Conservation (phyloP, 2,329 filamentous ascomycete genomes). For the Phyllosticta citriasiana region DNA sequence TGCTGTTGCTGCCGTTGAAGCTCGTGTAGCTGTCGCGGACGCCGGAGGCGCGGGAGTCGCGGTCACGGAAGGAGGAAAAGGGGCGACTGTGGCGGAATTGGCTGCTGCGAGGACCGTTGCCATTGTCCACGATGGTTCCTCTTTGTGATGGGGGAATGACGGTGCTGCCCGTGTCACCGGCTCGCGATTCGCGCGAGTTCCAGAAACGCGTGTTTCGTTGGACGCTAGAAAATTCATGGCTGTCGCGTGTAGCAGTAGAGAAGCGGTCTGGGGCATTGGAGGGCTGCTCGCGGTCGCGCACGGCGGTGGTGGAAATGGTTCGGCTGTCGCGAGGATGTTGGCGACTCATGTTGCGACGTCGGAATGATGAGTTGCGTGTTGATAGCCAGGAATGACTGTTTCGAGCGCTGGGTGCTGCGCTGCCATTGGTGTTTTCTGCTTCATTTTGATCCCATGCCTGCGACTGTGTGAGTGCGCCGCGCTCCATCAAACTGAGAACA, state of each 20-base stretch:
- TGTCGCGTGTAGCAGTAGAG: neutral
- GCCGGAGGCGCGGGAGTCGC: neutral
- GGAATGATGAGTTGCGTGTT: neutral
- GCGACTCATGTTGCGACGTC: neutral
- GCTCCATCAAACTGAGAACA: neutral
- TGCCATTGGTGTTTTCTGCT: neutral
- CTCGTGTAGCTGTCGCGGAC: neutral
- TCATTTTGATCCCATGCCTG: neutral
- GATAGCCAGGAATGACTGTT: neutral
- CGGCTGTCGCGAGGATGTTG: neutral
- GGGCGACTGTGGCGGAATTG: neutral
- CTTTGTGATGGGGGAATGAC: neutral
- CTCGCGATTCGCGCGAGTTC: neutral
- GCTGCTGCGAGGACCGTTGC: neutral
- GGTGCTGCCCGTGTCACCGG: neutral
- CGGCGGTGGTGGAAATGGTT: neutral
- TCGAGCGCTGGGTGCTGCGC: neutral
- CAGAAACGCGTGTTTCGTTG: neutral
- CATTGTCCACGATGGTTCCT: neutral
- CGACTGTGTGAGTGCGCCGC: neutral
- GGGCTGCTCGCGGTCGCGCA: neutral
- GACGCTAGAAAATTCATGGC: neutral
- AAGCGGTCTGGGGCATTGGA: neutral
- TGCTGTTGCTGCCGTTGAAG: neutral
- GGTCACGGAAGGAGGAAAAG: neutral